A percentile compares a stretch with the other conserved stretches of the same genome.
Evolutionary conservation across 2,329 filamentous ascomycete genomes (phyloP).

Genomic region (Xylariaceae sp.): DNA sequence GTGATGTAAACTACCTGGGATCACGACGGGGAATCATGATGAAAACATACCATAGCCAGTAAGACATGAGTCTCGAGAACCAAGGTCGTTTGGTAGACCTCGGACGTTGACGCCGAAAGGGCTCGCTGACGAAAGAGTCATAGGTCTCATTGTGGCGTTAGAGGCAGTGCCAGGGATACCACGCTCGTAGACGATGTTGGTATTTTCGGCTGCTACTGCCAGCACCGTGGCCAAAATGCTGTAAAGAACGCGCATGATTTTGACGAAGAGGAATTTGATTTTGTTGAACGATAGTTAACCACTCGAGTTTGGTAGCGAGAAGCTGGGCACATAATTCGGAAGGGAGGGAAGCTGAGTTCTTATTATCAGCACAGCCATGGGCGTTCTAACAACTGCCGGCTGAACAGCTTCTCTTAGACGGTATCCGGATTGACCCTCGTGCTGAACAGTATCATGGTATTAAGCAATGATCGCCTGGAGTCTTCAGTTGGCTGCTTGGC

Average conservation of each 20-base stretch:
- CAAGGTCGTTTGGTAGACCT: not conserved
- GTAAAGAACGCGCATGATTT: not conserved
- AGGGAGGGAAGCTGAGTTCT: too few species aligned
- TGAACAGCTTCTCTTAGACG: too few species aligned
- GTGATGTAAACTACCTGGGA: not conserved
- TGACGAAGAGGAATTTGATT: not conserved
- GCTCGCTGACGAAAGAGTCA: not conserved
- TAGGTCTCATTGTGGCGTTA: not conserved
- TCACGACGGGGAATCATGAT: too few species aligned
- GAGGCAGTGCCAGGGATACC: not conserved
- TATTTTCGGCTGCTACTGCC: not conserved
- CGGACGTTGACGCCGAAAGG: not conserved
- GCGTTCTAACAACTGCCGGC: too few species aligned
- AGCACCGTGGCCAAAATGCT: not conserved
- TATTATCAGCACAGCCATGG: too few species aligned
- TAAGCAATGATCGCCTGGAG: not conserved
- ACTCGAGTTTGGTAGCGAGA: too few species aligned
- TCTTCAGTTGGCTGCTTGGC: not conserved
- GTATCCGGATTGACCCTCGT: too few species aligned
- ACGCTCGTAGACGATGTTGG: not conserved
- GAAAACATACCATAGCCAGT: not conserved
- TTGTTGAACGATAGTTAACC: too few species aligned
- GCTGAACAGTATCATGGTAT: too few species aligned
- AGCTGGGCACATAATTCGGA: too few species aligned
- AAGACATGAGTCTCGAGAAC: not conserved